Evolutionary conservation across 1,284 basidiomycete genomes (phyloP).

Genomic region (Cryptococcus sp.): DNA sequence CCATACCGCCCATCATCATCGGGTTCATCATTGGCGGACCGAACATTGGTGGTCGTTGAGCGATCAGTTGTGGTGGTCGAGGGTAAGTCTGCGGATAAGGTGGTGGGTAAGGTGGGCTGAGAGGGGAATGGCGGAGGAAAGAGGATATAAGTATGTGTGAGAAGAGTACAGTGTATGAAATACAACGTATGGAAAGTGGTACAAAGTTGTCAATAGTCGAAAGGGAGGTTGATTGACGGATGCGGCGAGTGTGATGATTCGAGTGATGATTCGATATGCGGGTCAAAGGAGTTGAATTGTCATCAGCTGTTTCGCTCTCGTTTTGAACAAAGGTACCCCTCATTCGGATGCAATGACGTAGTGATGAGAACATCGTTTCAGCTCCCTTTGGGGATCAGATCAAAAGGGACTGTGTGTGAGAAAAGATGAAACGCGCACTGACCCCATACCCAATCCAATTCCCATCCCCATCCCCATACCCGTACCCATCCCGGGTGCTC

Average conservation of each 20-base stretch:
- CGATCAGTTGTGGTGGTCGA: conserved; percentile 21
- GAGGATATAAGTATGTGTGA: background rate
- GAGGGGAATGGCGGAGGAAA: background rate
- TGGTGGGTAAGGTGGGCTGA: conserved; percentile 19
- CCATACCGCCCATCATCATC: conserved; percentile 6
- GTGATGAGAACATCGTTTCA: background rate
- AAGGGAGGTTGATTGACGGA: conserved; percentile 2
- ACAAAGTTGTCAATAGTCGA: conserved; percentile 3
- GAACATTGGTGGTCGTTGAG: conserved; percentile 23
- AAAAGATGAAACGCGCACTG: conserved; percentile 5
- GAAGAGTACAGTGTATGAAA: background rate
- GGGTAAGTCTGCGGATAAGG: conserved; percentile 17
- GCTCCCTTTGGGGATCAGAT: conserved; percentile 3
- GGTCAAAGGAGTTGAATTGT: background rate
- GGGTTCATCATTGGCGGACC: conserved; percentile 18
- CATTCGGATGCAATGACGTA: too few relatives aligned
- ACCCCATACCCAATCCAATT: conserved; percentile 17
- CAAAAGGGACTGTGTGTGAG: background rate
- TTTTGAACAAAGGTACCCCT: conserved; percentile 8
- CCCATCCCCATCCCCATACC: conserved; percentile 13
- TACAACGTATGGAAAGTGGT: background rate
- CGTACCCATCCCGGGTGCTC: conserved; percentile 3
- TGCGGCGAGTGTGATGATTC: background rate
- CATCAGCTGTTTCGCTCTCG: background rate
- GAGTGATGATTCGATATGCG: too few relatives aligned